These are phyloP conservation scores for Haplosporangium sp. DNA, from an alignment of 371 early-diverging fungal species.

Conservation along the genomic window DNA sequence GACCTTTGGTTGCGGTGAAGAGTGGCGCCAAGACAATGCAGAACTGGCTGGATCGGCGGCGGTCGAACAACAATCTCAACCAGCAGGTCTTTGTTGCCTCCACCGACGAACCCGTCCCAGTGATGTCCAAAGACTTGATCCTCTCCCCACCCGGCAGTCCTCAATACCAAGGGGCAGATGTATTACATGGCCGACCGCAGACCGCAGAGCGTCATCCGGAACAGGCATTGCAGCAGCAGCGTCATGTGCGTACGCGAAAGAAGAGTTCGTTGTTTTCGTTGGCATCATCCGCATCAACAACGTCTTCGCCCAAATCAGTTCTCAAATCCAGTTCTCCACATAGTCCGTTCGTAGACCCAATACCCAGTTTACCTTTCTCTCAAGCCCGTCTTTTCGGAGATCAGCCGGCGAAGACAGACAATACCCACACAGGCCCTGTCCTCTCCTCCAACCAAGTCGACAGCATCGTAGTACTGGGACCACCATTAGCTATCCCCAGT, in stretches of 20 bases:
- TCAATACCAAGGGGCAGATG: neutral
- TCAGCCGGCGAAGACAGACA: neutral
- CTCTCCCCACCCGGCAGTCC: constrained; percentile 29
- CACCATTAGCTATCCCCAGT: neutral
- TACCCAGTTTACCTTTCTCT: neutral
- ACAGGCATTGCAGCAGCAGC: neutral
- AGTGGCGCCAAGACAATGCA: constrained; percentile 30
- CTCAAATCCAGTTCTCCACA: constrained; percentile 16
- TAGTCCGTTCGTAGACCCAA: neutral
- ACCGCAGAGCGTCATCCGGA: neutral
- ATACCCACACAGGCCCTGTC: neutral
- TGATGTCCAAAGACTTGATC: constrained; percentile 1
- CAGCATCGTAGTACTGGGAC: no score
- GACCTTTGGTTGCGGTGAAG: constrained; percentile 4
- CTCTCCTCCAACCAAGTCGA: neutral
- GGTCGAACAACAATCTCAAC: constrained; percentile 20
- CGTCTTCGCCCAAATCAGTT: constrained; percentile 8
- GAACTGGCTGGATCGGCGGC: constrained; percentile 26
- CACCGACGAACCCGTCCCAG: constrained; percentile 28
- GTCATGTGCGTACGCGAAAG: constrained; percentile 7
- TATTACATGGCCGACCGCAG: neutral
- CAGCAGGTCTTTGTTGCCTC: constrained; percentile 17
- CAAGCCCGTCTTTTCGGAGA: no score
- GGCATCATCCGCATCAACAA: constrained; percentile 8
- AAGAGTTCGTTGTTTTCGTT: constrained; percentile 23